Percentiles rank a stretch among this genome's conserved stretches.
Evolutionary conservation across 2,329 filamentous ascomycete genomes (phyloP).

Genomic region (Claviceps quebecensis): DNA sequence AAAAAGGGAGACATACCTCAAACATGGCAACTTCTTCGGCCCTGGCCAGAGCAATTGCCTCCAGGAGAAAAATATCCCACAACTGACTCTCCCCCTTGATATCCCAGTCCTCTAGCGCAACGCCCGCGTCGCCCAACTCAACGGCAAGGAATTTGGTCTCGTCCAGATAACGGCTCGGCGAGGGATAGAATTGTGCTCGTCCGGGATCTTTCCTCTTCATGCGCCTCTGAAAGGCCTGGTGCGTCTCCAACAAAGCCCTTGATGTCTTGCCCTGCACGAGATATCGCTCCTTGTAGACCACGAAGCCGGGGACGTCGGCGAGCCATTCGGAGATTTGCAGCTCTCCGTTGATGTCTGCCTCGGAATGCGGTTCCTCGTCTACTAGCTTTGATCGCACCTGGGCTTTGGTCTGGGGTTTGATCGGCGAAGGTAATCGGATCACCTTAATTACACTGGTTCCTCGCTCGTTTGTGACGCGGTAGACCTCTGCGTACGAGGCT

Average conservation of each 20-base stretch:
- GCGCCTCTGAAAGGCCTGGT: constrained; percentile 40
- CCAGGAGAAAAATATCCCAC: constrained; percentile 50
- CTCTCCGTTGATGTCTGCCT: constrained; percentile 42
- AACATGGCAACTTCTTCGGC: constrained; percentile 45
- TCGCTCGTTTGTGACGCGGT: constrained; percentile 43
- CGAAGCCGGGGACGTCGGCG: constrained; percentile 50
- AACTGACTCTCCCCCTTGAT: constrained; percentile 35
- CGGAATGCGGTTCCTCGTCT: constrained; percentile 43
- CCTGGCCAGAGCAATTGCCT: constrained; percentile 44
- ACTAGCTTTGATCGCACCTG: constrained; percentile 40
- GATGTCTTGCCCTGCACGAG: constrained; percentile 43
- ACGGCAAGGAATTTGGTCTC: constrained; percentile 46
- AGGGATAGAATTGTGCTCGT: constrained; percentile 46
- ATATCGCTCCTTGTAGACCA: constrained; percentile 51
- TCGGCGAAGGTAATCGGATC: constrained; percentile 43
- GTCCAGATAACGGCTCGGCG: constrained; percentile 44
- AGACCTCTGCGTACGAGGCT: constrained; percentile 53
- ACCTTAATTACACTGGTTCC: constrained; percentile 53
- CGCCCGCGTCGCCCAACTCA: constrained; percentile 49
- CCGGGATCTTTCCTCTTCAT: constrained; percentile 41
- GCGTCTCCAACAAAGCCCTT: constrained; percentile 41
- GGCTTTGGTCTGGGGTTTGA: constrained; percentile 42
- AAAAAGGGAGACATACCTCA: constrained; percentile 30
- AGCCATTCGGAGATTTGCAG: constrained; percentile 50
- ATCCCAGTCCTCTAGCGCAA: constrained; percentile 43